These are phyloP conservation scores for Sporopachydermia quercuum DNA, from an alignment of 805 yeast species.

Conservation along the genomic window DNA sequence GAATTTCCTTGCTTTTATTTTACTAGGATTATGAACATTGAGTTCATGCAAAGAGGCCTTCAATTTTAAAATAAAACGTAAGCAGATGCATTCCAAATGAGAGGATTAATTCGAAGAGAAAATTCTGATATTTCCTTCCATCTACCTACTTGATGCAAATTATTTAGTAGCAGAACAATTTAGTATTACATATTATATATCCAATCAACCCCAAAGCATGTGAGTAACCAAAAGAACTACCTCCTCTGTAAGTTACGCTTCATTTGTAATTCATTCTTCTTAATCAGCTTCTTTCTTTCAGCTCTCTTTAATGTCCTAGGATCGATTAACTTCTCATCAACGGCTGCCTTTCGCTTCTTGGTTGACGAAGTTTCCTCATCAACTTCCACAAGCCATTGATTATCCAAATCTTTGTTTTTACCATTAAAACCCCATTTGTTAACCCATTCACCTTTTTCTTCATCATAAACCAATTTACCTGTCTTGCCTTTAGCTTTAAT, in stretches of 20 bases:
- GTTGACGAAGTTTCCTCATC: conserved; percentile 30
- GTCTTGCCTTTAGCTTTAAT: conserved; percentile 79
- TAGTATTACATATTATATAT: no score
- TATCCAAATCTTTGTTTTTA: conserved; percentile 70
- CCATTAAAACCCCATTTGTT: conserved; percentile 98
- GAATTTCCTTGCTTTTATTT: no score
- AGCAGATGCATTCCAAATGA: no score
- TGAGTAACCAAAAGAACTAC: no score
- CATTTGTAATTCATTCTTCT: conserved; percentile 75
- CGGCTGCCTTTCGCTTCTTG: conserved; percentile 18
- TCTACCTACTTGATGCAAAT: no score
- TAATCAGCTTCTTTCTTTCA: conserved; percentile 72
- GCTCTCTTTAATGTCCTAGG: conserved; percentile 73
- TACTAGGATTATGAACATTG: no score
- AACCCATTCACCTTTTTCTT: conserved; percentile 86
- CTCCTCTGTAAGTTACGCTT: conserved; percentile 52
- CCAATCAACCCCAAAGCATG: no score
- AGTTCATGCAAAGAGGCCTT: no score
- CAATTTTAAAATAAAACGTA: no score
- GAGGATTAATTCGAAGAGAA: no score
- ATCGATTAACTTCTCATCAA: conserved; percentile 48
- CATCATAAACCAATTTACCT: conserved; percentile 83
- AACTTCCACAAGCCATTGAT: conserved; percentile 94
- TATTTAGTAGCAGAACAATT: no score
- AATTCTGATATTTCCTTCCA: no score